These are phyloP conservation scores for Plantago major DNA, from an alignment of 257 asterid species.

Conservation along the genomic window DNA sequence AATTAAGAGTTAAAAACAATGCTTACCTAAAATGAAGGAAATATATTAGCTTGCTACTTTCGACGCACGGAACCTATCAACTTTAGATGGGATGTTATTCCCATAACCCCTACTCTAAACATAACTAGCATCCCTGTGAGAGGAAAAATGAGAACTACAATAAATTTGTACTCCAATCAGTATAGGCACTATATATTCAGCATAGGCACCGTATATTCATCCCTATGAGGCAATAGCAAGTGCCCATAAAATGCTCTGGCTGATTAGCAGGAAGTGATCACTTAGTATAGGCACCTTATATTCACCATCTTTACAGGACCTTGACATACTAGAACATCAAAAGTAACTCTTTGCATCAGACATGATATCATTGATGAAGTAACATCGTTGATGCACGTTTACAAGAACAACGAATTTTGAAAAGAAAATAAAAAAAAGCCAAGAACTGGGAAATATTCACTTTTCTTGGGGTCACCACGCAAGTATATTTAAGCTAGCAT, in stretches of 20 bases:
- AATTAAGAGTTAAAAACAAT: neutral
- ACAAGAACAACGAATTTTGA: too few species aligned
- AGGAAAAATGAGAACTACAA: neutral
- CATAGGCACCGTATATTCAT: too few species aligned
- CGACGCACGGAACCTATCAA: neutral
- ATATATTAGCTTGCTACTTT: neutral
- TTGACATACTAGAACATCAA: conserved; percentile 2
- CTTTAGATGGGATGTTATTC: neutral
- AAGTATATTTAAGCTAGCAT: too few species aligned
- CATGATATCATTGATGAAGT: neutral
- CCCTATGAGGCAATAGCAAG: too few species aligned
- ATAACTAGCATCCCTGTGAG: conserved; percentile 1
- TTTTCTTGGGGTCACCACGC: too few species aligned
- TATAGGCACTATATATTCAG: too few species aligned
- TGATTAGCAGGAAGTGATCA: neutral
- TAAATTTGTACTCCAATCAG: neutral
- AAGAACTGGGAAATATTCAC: too few species aligned
- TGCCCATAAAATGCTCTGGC: neutral
- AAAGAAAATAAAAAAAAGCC: too few species aligned
- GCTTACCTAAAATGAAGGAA: neutral
- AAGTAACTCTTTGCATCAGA: conserved; percentile 2
- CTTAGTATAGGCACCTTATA: too few species aligned
- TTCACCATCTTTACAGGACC: neutral
- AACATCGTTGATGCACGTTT: neutral
- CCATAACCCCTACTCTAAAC: conserved; percentile 4